Evolutionary conservation across 306 rosid species (phyloP).

Genomic region (Sechiopsis laciniata): DNA sequence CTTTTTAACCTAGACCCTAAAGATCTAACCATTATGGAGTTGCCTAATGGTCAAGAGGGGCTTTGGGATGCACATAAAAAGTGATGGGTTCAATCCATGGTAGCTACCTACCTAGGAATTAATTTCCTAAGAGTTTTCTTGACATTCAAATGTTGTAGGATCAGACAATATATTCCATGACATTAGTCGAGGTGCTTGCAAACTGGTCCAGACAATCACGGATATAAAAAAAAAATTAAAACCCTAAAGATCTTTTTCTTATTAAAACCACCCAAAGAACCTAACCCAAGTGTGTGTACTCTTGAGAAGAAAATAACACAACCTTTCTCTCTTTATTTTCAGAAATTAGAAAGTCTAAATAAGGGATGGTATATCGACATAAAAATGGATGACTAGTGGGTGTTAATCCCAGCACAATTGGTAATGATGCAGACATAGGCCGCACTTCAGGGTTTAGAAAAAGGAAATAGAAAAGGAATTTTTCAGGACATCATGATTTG

Average conservation of each 20-base stretch:
- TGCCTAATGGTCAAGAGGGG: too few species aligned
- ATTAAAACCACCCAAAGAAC: not conserved
- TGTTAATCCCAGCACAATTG: constrained; percentile 7
- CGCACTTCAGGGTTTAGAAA: not conserved
- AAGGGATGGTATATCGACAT: not conserved
- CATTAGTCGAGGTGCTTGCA: too few species aligned
- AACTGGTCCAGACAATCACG: too few species aligned
- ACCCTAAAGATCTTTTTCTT: not conserved
- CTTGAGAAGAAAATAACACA: not conserved
- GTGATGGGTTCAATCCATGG: too few species aligned
- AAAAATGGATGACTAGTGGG: constrained; percentile 8
- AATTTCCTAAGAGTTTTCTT: too few species aligned
- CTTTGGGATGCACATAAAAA: too few species aligned
- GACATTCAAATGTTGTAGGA: too few species aligned
- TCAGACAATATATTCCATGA: too few species aligned
- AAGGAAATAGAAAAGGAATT: not conserved
- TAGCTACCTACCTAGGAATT: too few species aligned
- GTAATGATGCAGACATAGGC: not conserved
- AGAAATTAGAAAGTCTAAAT: not conserved
- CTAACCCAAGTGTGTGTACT: not conserved
- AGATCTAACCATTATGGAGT: too few species aligned
- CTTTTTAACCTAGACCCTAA: too few species aligned
- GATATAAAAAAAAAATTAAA: too few species aligned
- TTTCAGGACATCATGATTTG: not conserved
- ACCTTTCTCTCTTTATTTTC: not conserved